Percentiles rank a stretch among this genome's conserved stretches.
Conservation (phyloP, 768 basidiomycete genomes). For the Xanthoconium stramineum region DNA sequence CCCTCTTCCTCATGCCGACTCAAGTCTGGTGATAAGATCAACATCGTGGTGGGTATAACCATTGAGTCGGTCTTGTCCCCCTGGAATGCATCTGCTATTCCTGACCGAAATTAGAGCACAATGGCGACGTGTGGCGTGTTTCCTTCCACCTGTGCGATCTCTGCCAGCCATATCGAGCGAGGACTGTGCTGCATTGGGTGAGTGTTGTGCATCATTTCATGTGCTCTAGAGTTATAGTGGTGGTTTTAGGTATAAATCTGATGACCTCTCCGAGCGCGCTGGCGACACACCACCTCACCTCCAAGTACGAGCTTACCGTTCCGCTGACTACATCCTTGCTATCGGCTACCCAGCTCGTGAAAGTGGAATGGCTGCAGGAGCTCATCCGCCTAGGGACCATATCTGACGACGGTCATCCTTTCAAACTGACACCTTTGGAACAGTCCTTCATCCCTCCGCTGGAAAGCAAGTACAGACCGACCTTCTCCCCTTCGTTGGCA, state of each 20-base stretch:
- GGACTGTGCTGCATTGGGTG: conserved; percentile 55
- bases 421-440: conserved; percentile 43
- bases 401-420: conserved; percentile 31
- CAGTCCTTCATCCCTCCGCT: conserved; percentile 47
- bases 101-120: conserved; percentile 36
- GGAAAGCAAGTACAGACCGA: conserved; percentile 55
- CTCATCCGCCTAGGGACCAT: conserved; percentile 49
- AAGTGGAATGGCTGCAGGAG: conserved; percentile 64
- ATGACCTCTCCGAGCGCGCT: conserved; percentile 41
- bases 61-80: conserved; percentile 41
- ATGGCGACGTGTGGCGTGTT: conserved; percentile 53
- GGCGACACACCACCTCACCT: conserved; percentile 63
- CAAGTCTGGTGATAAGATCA: conserved; percentile 52
- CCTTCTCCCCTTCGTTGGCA: conserved; percentile 49
- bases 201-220: conserved; percentile 16
- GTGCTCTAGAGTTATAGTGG: background rate
- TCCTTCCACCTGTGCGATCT: conserved; percentile 36
- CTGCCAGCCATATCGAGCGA: conserved; percentile 37
- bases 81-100: background rate
- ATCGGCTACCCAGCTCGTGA: conserved; percentile 56
- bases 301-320: conserved; percentile 48
- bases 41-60: conserved; percentile 40
- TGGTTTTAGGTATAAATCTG: conserved; percentile 47
- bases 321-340: conserved; percentile 57
- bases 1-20: conserved; percentile 40